Evolutionary conservation across 768 basidiomycete genomes (phyloP), one percentile per base, ranked within the genome.

Genomic region (Strobilomyces confusus): DNA sequence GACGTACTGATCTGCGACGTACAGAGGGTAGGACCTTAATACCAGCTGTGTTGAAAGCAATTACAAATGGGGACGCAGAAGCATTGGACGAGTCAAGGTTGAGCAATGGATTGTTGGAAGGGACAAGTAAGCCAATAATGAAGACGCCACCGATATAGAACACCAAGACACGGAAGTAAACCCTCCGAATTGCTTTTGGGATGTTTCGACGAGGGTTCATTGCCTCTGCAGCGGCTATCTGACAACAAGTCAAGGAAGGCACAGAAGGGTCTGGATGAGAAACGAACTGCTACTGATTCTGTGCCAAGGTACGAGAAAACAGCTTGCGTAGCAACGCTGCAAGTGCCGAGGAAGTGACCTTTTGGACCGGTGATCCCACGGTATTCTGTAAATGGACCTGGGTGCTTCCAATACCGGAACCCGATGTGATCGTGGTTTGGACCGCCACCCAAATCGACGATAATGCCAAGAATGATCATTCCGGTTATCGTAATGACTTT

Each of bases 381-480:
- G 14, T 52, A 52, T 23, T 34, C 9, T 8, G 32, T 7, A 25
- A 52, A 52, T n/a, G 52, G 52, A 7, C 52, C 52, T 12, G 52
- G 52, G 4, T 82, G 48, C 43, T 68, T 73, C 75, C 74, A 77
- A 63, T 73, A 78, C 2, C 73, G 72, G 57, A 77, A 52, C n/a
- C 52, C 52, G 26, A 52, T 42, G 6, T 23, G 45, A 47, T 52
- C 52, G 11, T 47, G 52, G 1, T 17, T 47, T n/a, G n/a, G n/a
- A n/a, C n/a, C n/a, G n/a, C n/a, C n/a, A n/a, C n/a, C n/a, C n/a
- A n/a, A n/a, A n/a, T 52, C 52, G 12, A 52, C 38, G 14, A 52
- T 22, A 15, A 52, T 52, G 13, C 52, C 52, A 13, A 52, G 38
- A 17, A 52, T 34, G 0, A 52, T 47, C 23, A 52, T 33, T 11